Evolutionary conservation across 192 early-diverging fungal genomes (phyloP).

Genomic region (Coemansia sp.): DNA sequence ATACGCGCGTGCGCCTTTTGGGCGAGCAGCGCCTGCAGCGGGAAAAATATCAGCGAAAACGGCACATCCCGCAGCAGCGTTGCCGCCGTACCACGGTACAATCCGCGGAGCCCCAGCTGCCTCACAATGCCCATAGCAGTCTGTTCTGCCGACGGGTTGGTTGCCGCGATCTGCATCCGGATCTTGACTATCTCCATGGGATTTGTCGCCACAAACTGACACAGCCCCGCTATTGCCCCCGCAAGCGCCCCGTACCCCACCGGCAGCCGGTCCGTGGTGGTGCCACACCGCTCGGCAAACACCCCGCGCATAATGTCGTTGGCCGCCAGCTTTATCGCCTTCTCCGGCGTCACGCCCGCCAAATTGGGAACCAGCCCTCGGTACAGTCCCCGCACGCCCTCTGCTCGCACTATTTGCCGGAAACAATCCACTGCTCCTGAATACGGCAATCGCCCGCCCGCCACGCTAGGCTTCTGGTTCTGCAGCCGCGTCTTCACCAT

Average conservation of each 20-base stretch:
- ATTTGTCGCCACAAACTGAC: constrained; percentile 85
- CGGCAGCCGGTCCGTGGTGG: constrained; percentile 45
- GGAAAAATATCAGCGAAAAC: constrained; percentile 88
- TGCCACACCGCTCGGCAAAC: constrained; percentile 55
- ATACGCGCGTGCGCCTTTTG: constrained; percentile 29
- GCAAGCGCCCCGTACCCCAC: constrained; percentile 73
- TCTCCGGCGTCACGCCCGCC: constrained; percentile 91
- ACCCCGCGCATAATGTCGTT: constrained; percentile 62
- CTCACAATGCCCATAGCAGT: constrained; percentile 71
- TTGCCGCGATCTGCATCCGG: constrained; percentile 76
- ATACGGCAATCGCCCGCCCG: constrained; percentile 55
- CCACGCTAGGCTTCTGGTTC: constrained; percentile 53
- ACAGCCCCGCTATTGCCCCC: constrained; percentile 89
- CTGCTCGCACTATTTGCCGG: constrained; percentile 75
- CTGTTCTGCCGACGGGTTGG: constrained; percentile 27
- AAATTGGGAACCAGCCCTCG: constrained; percentile 89
- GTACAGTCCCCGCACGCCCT: constrained; percentile 88
- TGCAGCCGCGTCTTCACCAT: constrained; percentile 71
- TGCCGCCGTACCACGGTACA: constrained; percentile 88
- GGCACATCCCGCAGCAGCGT: constrained; percentile 89
- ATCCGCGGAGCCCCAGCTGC: constrained; percentile 78
- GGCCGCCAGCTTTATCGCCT: constrained; percentile 67
- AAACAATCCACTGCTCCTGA: constrained; percentile 68
- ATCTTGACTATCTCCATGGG: constrained; percentile 96
- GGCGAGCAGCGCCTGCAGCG: constrained; percentile 47